Conservation (phyloP, 306 rosid species). For the Vachellia collinsii region DNA sequence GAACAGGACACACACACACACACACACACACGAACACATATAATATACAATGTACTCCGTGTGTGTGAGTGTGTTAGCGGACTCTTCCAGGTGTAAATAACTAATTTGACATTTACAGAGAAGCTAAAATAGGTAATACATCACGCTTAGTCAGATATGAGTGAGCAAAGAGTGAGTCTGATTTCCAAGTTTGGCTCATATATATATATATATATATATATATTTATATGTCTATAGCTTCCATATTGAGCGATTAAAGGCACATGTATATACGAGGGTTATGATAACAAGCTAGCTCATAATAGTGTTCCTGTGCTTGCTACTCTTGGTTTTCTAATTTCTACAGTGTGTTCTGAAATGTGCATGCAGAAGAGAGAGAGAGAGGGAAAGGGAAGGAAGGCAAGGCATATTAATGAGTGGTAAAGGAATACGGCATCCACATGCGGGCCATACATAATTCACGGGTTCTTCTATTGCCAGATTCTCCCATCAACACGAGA, state of each 20-base stretch:
- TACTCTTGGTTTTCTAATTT: constrained; percentile 30
- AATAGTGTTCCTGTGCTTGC: constrained; percentile 37
- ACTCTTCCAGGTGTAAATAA: neutral
- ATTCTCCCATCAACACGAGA: constrained; percentile 51
- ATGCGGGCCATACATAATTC: constrained; percentile 78
- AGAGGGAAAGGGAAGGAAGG: neutral
- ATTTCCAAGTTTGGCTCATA: neutral
- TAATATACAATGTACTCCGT: too few relatives aligned
- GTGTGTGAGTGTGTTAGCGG: neutral
- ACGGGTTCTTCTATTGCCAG: constrained; percentile 83
- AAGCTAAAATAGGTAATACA: neutral
- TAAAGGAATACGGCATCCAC: constrained; percentile 46
- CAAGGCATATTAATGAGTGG: constrained; percentile 41
- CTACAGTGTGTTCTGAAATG: constrained; percentile 40
- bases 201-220: neutral
- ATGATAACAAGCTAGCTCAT: constrained; percentile 39
- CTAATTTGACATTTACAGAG: neutral
- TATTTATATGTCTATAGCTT: neutral
- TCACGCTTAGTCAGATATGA: neutral
- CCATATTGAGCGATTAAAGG: constrained; percentile 33
- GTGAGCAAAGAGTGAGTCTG: neutral
- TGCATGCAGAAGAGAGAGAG: constrained; percentile 51
- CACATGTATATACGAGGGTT: constrained; percentile 32
- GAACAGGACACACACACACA: neutral
- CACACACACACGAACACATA: too few relatives aligned